phyloP scores from a whole-genome alignment of 108 stramenopile genomes.

The Skeletonema menzelii region DNA sequence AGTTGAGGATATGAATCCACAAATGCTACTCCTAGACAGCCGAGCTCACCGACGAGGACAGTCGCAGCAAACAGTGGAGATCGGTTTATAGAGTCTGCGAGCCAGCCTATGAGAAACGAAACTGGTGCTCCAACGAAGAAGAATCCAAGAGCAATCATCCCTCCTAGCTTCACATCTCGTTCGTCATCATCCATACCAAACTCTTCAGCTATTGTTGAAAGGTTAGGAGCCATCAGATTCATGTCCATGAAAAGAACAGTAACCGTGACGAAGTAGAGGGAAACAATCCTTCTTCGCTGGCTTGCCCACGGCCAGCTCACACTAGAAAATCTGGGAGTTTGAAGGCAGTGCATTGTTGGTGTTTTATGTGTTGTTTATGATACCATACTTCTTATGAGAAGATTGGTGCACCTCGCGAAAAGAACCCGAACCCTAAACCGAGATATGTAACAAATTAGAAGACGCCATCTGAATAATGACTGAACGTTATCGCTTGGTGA shows the following conservation, averaged over 20 bases:
- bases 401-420: too few species aligned
- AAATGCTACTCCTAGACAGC: slow-evolving; percentile 61
- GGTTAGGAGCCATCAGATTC: slow-evolving; percentile 84
- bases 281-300: slow-evolving; percentile 34
- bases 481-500: too few species aligned
- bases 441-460: too few species aligned
- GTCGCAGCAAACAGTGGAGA: slow-evolving; percentile 63
- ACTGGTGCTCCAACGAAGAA: slow-evolving; percentile 79
- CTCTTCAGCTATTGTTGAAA: slow-evolving; percentile 78
- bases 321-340: background rate
- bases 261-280: slow-evolving; percentile 59
- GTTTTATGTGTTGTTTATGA: background rate
- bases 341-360: background rate
- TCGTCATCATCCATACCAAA: slow-evolving; percentile 71
- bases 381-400: too few species aligned
- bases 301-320: background rate
- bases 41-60: slow-evolving; percentile 81
- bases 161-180: slow-evolving; percentile 49
- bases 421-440: too few species aligned
- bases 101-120: slow-evolving; percentile 68
- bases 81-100: slow-evolving; percentile 50
- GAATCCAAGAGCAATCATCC: slow-evolving; percentile 42
- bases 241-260: slow-evolving; percentile 84
- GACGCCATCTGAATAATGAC: too few species aligned
- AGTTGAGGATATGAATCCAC: slow-evolving; percentile 42